Evolutionary conservation across 441 rosid species (phyloP), one percentile per base, ranked within the genome.

Genomic region (Populus hybrid): DNA sequence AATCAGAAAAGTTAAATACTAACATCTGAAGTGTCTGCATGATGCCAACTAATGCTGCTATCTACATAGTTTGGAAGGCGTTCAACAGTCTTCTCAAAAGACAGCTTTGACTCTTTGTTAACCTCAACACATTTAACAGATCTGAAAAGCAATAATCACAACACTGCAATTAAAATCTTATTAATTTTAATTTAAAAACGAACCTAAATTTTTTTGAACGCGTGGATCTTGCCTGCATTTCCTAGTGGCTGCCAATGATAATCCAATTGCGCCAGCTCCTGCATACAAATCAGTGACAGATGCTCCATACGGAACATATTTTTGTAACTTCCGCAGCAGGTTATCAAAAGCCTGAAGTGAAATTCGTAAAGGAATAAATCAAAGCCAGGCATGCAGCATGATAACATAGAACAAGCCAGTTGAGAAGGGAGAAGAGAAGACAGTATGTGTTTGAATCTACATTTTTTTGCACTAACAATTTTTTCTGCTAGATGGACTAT

Each of bases 261-360:
- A 76, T 79, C 99, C 98, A 79, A 95, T 95, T 72, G 89, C 95
- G 72, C 99, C 98, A 73, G 97, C 97, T 89, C 99, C 99, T 79
- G 98, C 97, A 83, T 93, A 95, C 76, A 95, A 86, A 85, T 95
- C 99, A 82, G 94, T 85, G 81, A 95, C 95, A 81, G 97, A 86
- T 85, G 98, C 89, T 85, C 96, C 96, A 73, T 79, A 73, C 78
- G 97, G 93, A 32, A 93, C 98, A 85, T 88, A 88, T 82, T 95
- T 92, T 73, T 95, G 98, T 78, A 95, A 85, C 88, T 92, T 91
- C 85, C 87, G 89, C 34, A 95, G 92, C 90, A 95, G 85, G 81
- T 78, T 76, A 85, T 93, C 92, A 81, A 95, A 95, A 85, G 99
- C 97, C 99, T 92, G 90, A 83, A 81, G 83, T 81, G 69, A 59